Base-by-base conservation (phyloP, 192 early-diverging fungal genomes). In the Rhizophagus prolifer region DNA sequence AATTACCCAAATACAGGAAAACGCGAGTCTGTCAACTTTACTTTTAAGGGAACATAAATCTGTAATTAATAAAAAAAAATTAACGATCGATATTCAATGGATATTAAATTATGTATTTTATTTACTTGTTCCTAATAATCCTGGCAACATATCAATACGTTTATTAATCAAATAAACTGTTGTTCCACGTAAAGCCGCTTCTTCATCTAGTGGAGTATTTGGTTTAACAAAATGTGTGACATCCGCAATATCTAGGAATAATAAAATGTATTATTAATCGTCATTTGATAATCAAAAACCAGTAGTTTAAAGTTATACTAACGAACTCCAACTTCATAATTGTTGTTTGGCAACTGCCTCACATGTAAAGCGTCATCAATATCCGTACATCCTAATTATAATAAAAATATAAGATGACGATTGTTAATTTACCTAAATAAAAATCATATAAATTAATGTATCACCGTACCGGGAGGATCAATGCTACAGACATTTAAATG, bases 351-450 rank as follows among this genome's bases (percentile, higher is more conserved):
- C 67, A 99, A 84, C 60, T 75, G 26, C 25, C 88, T 71, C 1
- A 93, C 93, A 77, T 99, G 98, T 44, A 99, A 88, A 1, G 98
- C 96, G 86, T 99, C 98, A 86, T 99, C 98, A 68, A 99, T 99
- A 89, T 99, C 98, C 0, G 96, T 97, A 89, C 98, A 99, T 8
- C 95, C 92, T 64, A 63, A 16, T 58, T 2, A 72, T 34, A 21
- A 16, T 10, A 60, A 23, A 60, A n/a, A 25, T 16, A 9, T 60
- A 12, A 26, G 23, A 16, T 1, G 4, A 10, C 10, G 4, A 10
- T 4, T 28, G 28, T 26, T 41, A 47, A 46, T 13, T 16, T 46
- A 47, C 0, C 0, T 19, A 70, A 70, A 47, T 46, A 9, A 69
- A 36, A 68, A 8, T 44, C 25, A 8, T 14, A 47, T 44, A 34